phyloP scores from a whole-genome alignment of 73 alveolate species.

The Tetrahymena thermophila region DNA sequence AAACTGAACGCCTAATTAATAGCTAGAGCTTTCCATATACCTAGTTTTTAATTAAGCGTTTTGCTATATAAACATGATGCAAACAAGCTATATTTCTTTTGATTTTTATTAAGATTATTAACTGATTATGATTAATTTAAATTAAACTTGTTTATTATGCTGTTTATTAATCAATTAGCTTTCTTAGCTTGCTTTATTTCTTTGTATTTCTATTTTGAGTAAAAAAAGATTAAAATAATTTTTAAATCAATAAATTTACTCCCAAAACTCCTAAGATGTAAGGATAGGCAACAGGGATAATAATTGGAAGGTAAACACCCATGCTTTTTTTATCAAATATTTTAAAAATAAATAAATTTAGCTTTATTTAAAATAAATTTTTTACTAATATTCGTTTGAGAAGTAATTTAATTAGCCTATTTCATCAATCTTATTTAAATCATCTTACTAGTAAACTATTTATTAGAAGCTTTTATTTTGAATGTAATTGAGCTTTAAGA shows the following conservation, averaged over 20 bases:
- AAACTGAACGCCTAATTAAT: no score
- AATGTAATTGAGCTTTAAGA: not conserved
- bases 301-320: not conserved
- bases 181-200: not conserved
- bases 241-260: not conserved
- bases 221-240: not conserved
- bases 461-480: not conserved
- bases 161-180: not conserved
- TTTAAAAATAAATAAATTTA: no score
- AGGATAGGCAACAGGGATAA: not conserved
- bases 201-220: not conserved
- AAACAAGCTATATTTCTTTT: no score
- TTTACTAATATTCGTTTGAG: not conserved
- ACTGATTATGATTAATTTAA: no score
- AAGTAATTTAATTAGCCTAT: not conserved
- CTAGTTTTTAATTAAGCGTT: no score
- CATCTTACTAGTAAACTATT: not conserved
- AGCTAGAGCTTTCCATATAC: no score
- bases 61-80: no score
- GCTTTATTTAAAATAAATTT: not conserved
- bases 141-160: no score
- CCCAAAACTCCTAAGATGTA: not conserved
- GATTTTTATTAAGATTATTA: no score
- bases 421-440: not conserved
- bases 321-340: not conserved